Evolutionary conservation across 148 eudicot species (phyloP).

Genomic region (Camellia granthamiana): DNA sequence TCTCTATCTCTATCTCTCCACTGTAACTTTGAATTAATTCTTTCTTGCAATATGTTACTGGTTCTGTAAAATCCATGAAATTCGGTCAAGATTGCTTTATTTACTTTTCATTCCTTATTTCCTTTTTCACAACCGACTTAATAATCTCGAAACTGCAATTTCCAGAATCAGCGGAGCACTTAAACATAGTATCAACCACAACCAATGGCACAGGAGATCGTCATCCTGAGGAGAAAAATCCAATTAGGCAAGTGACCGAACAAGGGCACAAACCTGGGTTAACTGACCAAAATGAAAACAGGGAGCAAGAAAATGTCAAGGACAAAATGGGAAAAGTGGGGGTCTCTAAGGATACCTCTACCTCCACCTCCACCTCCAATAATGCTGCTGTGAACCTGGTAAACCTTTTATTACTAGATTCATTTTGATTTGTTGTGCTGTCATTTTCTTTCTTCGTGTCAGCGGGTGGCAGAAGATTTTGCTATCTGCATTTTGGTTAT

Average conservation of each 20-base stretch:
- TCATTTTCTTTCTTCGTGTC: conserved; percentile 9
- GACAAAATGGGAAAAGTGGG: conserved; percentile 8
- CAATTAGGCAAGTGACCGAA: conserved; percentile 52
- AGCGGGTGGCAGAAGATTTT: background rate
- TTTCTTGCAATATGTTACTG: background rate
- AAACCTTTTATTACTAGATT: background rate
- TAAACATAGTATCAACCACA: conserved; percentile 5
- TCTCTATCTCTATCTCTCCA: background rate
- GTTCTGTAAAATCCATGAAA: background rate
- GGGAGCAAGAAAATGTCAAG: background rate
- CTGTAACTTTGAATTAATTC: background rate
- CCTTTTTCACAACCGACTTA: background rate
- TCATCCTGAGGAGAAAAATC: conserved; percentile 26
- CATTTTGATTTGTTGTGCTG: background rate
- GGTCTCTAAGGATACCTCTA: background rate
- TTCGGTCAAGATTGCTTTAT: background rate
- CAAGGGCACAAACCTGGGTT: conserved; percentile 9
- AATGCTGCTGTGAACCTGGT: conserved; percentile 15
- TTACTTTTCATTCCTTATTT: background rate
- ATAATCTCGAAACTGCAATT: background rate
- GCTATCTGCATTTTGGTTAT: background rate
- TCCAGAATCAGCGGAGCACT: conserved; percentile 36
- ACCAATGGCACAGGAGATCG: background rate
- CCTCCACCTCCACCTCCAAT: background rate
- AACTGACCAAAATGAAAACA: conserved; percentile 5